Conservation (phyloP, 805 yeast species). For the Danielia reshetovae region DNA sequence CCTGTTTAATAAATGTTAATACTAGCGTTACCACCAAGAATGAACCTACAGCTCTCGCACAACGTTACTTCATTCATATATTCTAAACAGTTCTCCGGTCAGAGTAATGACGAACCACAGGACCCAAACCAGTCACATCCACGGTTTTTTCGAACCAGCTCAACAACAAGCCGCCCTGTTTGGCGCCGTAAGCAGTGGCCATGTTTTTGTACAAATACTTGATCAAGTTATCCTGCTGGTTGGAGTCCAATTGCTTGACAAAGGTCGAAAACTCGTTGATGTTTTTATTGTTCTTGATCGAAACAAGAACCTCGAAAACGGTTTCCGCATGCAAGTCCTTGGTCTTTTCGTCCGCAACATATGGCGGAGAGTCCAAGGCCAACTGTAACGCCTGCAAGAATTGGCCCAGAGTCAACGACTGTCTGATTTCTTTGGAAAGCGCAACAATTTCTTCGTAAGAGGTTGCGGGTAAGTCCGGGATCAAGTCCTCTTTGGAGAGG, state of each 20-base stretch:
- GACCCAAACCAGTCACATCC: slow-evolving; percentile 81
- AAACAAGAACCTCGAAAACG: slow-evolving; percentile 64
- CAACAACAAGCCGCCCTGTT: slow-evolving; percentile 79
- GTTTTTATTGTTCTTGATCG: slow-evolving; percentile 52
- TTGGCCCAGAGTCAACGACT: slow-evolving; percentile 67
- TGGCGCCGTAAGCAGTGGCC: slow-evolving; percentile 72
- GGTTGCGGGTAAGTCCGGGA: slow-evolving; percentile 47
- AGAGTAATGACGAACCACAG: slow-evolving; percentile 78
- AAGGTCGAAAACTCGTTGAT: slow-evolving; percentile 60
- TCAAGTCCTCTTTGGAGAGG: slow-evolving; percentile 59
- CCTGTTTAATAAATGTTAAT: background rate
- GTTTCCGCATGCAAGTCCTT: slow-evolving; percentile 42
- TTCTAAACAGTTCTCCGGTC: slow-evolving; percentile 74
- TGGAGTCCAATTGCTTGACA: slow-evolving; percentile 53
- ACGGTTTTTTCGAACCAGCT: slow-evolving; percentile 92
- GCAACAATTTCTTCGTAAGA: slow-evolving; percentile 49
- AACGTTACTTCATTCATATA: background rate
- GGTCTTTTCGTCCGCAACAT: slow-evolving; percentile 61
- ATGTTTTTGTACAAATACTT: slow-evolving; percentile 86
- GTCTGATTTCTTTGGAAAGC: slow-evolving; percentile 55
- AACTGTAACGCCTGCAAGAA: slow-evolving; percentile 60
- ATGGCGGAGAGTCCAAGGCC: slow-evolving; percentile 75
- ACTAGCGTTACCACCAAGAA: background rate
- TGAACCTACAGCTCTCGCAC: too few species aligned
- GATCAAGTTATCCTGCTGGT: slow-evolving; percentile 71